phyloP scores from a whole-genome alignment of 2,329 filamentous ascomycete species.

The Metarhizium brunneum region DNA sequence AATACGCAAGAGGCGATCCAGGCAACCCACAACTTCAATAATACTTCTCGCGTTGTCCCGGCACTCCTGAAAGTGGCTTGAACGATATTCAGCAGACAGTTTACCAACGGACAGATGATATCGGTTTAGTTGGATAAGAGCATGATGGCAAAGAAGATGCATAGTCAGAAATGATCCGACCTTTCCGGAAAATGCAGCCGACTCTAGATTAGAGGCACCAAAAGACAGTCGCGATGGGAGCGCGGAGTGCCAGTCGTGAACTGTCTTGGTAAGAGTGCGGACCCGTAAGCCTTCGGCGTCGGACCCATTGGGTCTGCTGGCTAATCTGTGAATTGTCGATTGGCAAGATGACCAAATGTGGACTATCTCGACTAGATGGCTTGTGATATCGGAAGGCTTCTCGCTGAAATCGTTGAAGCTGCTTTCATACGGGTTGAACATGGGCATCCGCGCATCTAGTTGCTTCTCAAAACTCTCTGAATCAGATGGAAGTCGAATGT shows the following conservation, averaged over 20 bases:
- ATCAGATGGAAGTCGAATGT: slow-evolving; percentile 55
- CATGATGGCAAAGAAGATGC: slow-evolving; percentile 57
- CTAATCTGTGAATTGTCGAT: slow-evolving; percentile 41
- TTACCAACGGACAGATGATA: slow-evolving; percentile 35
- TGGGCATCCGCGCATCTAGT: slow-evolving; percentile 44
- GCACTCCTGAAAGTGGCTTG: slow-evolving; percentile 37
- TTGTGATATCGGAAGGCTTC: slow-evolving; percentile 40
- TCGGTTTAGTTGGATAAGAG: slow-evolving; percentile 56
- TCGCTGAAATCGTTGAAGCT: slow-evolving; percentile 13
- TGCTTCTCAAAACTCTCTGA: slow-evolving; percentile 54
- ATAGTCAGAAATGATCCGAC: slow-evolving; percentile 52
- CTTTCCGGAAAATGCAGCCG: slow-evolving; percentile 41
- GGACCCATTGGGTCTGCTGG: slow-evolving; percentile 16
- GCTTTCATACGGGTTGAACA: slow-evolving; percentile 44
- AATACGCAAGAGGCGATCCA: slow-evolving; percentile 27
- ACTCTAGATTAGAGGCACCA: slow-evolving; percentile 46
- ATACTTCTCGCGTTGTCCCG: slow-evolving; percentile 43
- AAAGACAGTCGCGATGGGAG: slow-evolving; percentile 48
- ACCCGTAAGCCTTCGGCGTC: slow-evolving; percentile 25
- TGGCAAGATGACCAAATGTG: slow-evolving; percentile 58
- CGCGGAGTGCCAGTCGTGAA: slow-evolving; percentile 48
- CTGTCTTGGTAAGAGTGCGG: slow-evolving; percentile 36
- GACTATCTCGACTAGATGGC: slow-evolving; percentile 51
- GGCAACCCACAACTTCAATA: slow-evolving; percentile 34
- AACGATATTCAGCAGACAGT: slow-evolving; percentile 29